Base-by-base conservation (phyloP, 768 basidiomycete species). In the Psilocybe sp. region DNA sequence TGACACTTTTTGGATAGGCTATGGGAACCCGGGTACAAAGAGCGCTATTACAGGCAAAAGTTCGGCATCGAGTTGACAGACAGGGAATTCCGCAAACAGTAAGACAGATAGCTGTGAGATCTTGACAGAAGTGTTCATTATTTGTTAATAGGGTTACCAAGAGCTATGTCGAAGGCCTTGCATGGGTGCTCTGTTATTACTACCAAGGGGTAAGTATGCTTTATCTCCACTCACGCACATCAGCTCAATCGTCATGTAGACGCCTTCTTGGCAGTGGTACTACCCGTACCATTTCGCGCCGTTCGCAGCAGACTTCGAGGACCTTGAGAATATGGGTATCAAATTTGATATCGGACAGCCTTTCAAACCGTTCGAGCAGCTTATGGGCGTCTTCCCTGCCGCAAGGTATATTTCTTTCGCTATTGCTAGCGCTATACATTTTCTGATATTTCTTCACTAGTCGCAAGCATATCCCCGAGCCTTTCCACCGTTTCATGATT, bases 221-320 rank as follows among this genome's bases (percentile, higher is more conserved):
- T 18, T 5, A 36, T 38, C 46, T 16, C 51, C 13, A 18, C 16
- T 51, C 12, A 28, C 54, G 36, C 19, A 42, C 45, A 32, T 9
- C n/a, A 51, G 61, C 60, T 43, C 54, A 31, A 37, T 14, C 3
- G 32, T 47, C 20, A 49, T 34, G 35, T 41, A 88, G 92, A 83
- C 90, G 7, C 89, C 91, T 3, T 97, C 95, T 2, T 98, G 96
- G 96, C 84, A 94, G 62, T 99, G 97, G 97, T 99, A 88, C 71
- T 98, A 98, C 66, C 97, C 97, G 1, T 95, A 89, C 61, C 97
- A 99, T 68, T 99, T 97, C 65, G 92, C 97, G 11, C 97, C 97
- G 1, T 99, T 99, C 65, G 97, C 97, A 7, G 85, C 87, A 52
- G 97, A 99, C 67, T 98, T 98, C 57, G 78, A 80, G 49, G 85